These are phyloP conservation scores for Amesomyces nigricolor DNA, from an alignment of 2,329 filamentous ascomycete species.

Conservation along the genomic window DNA sequence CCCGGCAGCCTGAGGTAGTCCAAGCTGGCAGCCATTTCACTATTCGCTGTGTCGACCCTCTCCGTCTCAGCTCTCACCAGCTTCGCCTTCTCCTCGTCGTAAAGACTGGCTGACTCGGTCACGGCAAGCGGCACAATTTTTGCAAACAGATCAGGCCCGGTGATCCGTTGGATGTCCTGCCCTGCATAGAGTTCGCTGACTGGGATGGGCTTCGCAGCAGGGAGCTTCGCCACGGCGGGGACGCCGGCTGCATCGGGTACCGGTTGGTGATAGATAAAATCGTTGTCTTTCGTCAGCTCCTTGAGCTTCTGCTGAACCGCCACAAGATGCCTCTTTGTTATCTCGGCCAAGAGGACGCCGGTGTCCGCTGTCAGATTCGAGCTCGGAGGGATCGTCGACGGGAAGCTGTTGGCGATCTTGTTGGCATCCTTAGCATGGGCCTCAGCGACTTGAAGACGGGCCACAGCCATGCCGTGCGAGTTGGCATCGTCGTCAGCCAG, in stretches of 20 bases:
- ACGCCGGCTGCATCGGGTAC: slow-evolving; percentile 82
- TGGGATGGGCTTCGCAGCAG: slow-evolving; percentile 92
- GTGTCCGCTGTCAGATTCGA: slow-evolving; percentile 82
- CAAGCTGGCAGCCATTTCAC: slow-evolving; percentile 91
- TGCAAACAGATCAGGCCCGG: slow-evolving; percentile 92
- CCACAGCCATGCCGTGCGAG: slow-evolving; percentile 78
- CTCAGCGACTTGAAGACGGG: slow-evolving; percentile 77
- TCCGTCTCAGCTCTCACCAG: slow-evolving; percentile 89
- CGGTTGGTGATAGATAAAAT: slow-evolving; percentile 95
- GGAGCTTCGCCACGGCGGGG: slow-evolving; percentile 77
- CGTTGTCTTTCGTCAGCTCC: slow-evolving; percentile 83
- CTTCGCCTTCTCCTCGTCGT: slow-evolving; percentile 98
- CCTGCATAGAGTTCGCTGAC: slow-evolving; percentile 95
- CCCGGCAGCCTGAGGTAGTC: slow-evolving; percentile 89
- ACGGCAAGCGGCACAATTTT: slow-evolving; percentile 95
- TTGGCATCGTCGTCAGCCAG: slow-evolving; percentile 85
- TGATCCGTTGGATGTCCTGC: slow-evolving; percentile 94
- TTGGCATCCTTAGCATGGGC: slow-evolving; percentile 71
- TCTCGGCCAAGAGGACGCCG: slow-evolving; percentile 65
- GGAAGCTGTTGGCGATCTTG: slow-evolving; percentile 71
- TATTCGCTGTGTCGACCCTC: slow-evolving; percentile 83
- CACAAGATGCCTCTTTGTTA: slow-evolving; percentile 75
- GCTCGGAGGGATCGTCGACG: slow-evolving; percentile 68
- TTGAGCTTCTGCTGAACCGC: slow-evolving; percentile 75
- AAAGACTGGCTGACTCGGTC: slow-evolving; percentile 92